These are phyloP conservation scores for Singerocomus rubriflavus DNA, from an alignment of 1,284 basidiomycete species.

Conservation along the genomic window DNA sequence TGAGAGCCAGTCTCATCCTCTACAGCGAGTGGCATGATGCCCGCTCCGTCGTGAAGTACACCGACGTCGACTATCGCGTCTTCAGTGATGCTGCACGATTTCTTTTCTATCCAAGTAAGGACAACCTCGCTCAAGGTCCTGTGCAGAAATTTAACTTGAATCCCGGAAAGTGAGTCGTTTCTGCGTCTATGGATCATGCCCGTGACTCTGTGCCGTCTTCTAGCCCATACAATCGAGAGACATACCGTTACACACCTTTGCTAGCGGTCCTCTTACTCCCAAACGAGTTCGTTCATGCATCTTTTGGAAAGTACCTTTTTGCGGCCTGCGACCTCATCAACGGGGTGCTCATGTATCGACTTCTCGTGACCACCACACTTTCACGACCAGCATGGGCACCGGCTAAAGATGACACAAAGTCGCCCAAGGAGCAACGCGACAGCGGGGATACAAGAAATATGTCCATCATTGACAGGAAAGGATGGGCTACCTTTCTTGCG, in stretches of 20 bases:
- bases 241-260: slow-evolving; percentile 96
- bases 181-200: slow-evolving; percentile 2
- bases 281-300: slow-evolving; percentile 73
- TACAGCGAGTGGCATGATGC: slow-evolving; percentile 90
- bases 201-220: slow-evolving; percentile 8
- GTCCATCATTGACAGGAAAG: neutral
- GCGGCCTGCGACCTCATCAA: slow-evolving; percentile 82
- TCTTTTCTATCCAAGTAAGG: slow-evolving; percentile 46
- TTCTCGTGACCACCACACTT: slow-evolving; percentile 55
- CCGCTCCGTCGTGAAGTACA: slow-evolving; percentile 86
- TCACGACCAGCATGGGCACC: neutral
- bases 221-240: slow-evolving; percentile 91
- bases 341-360: slow-evolving; percentile 72
- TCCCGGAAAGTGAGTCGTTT: slow-evolving; percentile 64
- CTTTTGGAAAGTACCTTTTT: slow-evolving; percentile 91
- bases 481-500: slow-evolving; percentile 51
- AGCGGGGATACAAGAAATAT: neutral
- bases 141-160: slow-evolving; percentile 39
- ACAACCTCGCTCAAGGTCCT: slow-evolving; percentile 60
- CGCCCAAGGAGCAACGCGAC: slow-evolving; percentile 18
- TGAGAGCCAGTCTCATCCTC: slow-evolving; percentile 71
- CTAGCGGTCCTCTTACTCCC: slow-evolving; percentile 83
- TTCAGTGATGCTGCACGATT: slow-evolving; percentile 89
- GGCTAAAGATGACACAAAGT: slow-evolving; percentile 10
- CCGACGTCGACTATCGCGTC: slow-evolving; percentile 95